phyloP scores from a whole-genome alignment of 352 stramenopile genomes.

The Globisporangium spiculum region DNA sequence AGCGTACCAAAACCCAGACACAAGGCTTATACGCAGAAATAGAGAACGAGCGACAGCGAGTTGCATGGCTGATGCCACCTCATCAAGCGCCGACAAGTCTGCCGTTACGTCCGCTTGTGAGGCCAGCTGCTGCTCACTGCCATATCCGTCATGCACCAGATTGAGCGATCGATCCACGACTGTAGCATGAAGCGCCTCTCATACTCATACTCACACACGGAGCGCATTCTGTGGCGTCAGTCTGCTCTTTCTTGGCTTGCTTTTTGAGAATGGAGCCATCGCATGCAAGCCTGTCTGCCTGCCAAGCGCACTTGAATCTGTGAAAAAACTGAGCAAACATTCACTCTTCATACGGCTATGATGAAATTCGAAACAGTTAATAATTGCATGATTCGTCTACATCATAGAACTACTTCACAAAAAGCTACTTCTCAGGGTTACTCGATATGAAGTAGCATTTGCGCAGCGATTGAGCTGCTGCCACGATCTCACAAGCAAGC shows the following conservation, averaged over 20 bases:
- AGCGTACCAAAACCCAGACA: neutral
- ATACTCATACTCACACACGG: neutral
- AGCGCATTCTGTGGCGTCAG: neutral
- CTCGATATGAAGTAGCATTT: constrained; percentile 2
- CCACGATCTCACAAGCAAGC: neutral
- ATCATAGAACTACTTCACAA: neutral
- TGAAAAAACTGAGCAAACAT: neutral
- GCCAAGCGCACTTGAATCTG: no score
- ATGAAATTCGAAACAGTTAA: neutral
- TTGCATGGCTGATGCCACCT: neutral
- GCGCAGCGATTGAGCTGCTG: neutral
- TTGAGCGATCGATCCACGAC: neutral
- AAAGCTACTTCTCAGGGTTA: neutral
- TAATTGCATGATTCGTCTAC: neutral
- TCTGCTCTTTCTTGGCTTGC: neutral
- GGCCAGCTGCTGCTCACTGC: neutral
- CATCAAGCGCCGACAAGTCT: neutral
- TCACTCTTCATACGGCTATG: neutral
- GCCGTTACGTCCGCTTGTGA: neutral
- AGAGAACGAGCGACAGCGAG: neutral
- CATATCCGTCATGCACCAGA: neutral
- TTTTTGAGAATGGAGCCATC: neutral
- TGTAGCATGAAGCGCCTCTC: neutral
- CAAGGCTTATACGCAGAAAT: neutral
- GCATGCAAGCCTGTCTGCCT: no score